Evolutionary conservation across 306 rosid genomes (phyloP).

Genomic region (Urtica urens): DNA sequence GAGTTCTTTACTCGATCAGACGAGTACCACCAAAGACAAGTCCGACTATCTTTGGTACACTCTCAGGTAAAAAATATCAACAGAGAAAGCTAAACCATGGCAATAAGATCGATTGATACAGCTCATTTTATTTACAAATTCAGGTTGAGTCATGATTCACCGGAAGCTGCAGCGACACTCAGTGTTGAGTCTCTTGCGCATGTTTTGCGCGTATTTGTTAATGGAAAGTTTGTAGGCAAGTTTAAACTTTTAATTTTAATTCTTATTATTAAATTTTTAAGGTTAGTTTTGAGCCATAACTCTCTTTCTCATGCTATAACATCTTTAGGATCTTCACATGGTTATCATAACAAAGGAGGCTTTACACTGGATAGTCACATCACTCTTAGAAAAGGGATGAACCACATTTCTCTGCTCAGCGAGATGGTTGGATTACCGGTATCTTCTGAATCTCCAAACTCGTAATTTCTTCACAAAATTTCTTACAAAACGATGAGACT

Average conservation of each 20-base stretch:
- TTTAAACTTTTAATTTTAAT: background rate
- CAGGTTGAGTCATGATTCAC: constrained; percentile 25
- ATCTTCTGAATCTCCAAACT: constrained; percentile 16
- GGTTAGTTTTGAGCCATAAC: background rate
- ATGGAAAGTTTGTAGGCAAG: constrained; percentile 54
- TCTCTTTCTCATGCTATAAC: background rate
- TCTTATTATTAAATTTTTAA: background rate
- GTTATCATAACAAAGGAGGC: constrained; percentile 21
- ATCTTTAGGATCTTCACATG: constrained; percentile 63
- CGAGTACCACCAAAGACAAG: constrained; percentile 18
- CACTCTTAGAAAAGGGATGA: constrained; percentile 38
- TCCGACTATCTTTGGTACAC: constrained; percentile 47
- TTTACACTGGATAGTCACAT: constrained; percentile 30
- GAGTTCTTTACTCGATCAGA: constrained; percentile 20
- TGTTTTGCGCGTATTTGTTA: constrained; percentile 53
- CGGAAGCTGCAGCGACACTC: constrained; percentile 25
- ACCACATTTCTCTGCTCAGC: constrained; percentile 68
- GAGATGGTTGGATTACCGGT: constrained; percentile 84
- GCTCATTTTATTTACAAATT: background rate
- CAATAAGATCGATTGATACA: no score
- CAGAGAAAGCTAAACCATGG: background rate
- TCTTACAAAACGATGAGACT: background rate
- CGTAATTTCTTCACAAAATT: background rate
- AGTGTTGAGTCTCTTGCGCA: constrained; percentile 48
- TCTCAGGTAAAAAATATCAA: constrained; percentile 15